A percentile compares a stretch with the other conserved stretches of the same genome.
Conservation (phyloP, 2,329 filamentous ascomycete species). For the Hymenoscyphus albidus region DNA sequence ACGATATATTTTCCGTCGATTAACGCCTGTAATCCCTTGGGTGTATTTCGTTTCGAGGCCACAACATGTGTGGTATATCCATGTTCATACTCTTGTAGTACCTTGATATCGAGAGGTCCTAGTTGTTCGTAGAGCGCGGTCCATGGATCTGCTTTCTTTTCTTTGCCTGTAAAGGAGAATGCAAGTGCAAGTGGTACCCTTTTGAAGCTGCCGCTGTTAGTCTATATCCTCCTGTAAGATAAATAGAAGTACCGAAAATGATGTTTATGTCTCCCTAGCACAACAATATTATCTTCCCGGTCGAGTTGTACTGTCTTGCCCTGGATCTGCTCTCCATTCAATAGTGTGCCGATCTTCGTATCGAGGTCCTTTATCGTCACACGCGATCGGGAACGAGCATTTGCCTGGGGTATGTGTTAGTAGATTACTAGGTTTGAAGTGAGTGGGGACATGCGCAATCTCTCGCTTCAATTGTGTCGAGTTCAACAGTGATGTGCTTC, state of each 20-base stretch:
- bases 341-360: conserved; percentile 78
- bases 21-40: conserved; percentile 81
- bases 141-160: conserved; percentile 64
- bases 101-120: conserved; percentile 86
- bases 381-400: conserved; percentile 49
- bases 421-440: conserved; percentile 5
- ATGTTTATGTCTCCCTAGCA: conserved; percentile 66
- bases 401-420: conserved; percentile 23
- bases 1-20: conserved; percentile 80
- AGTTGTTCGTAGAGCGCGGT: conserved; percentile 59
- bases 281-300: conserved; percentile 58
- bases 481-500: conserved; percentile 76
- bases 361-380: conserved; percentile 72
- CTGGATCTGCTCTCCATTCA: conserved; percentile 70
- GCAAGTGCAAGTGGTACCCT: conserved; percentile 81
- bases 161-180: conserved; percentile 71
- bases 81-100: conserved; percentile 66
- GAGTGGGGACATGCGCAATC: conserved; percentile 56
- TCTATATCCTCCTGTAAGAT: not conserved
- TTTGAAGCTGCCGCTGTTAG: conserved; percentile 51
- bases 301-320: conserved; percentile 56
- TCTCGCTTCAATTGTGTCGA: conserved; percentile 60
- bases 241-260: conserved; percentile 50
- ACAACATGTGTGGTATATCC: conserved; percentile 81
- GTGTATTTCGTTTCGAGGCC: conserved; percentile 82